Base-by-base conservation (phyloP, 1,139 yeast species). In the Sugiyamaella neomexicana region DNA sequence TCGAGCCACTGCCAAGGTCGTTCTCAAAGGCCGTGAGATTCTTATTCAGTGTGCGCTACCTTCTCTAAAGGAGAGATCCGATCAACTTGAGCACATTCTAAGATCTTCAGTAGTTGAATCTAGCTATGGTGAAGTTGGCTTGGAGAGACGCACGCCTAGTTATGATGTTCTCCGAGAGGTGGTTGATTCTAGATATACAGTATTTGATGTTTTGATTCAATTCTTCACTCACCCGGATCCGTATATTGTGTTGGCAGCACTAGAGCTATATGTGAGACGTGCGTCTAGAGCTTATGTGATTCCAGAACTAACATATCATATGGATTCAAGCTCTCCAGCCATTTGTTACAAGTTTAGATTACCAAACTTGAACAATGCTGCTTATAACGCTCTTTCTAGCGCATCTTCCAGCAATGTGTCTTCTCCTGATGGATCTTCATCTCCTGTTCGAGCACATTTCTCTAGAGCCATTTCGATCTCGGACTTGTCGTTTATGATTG, bases 1-100 rank as follows among this genome's bases (percentile, higher is more conserved):
- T 38, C 86, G 97, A 70, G 82, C 89, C 13, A 84, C 96, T 47
- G 93, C 96, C 34, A 93, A 91, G 78, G 97, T 93, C 53, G 89
- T 96, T n/a, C 79, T 93, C 68, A 90, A 89, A 72, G 97, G 97
- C 1, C 85, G 98, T 72, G 99, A 95, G 75, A 87, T 93, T 60
- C 81, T 93, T 67, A 93, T 93, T 65, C 97, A 91, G 77, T 91
- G 97, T 70, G 89, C 98, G 41, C 79, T 93, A 73, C 99, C 99
- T 46, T 90, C 98, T 5, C 85, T 90, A 61, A 85, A 88, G 72
- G 99, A 93, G 75, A 86, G 99, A 75, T 86, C 96, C 25, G 97
- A 91, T 69, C 99, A 95, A 76, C 81, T 93, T 68, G 98, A 93
- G 74, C 98, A 91, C 72, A 93, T 93, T 65, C 81, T 93, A 72